These are phyloP conservation scores for Leishmania mexicana DNA, from an alignment of 208 protist genomes.

Conservation along the genomic window DNA sequence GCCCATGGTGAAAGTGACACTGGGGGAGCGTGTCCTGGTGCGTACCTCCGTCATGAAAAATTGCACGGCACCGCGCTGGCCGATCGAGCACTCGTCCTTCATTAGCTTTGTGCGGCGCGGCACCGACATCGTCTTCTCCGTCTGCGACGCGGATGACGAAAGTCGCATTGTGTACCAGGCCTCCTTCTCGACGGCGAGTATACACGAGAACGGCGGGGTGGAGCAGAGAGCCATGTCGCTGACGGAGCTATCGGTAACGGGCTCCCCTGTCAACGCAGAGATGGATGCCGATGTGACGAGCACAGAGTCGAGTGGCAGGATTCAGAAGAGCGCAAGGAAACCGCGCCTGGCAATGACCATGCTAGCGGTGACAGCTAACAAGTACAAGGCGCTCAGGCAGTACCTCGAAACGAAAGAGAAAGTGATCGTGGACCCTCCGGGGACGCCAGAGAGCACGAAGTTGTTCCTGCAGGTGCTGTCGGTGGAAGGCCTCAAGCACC, in stretches of 20 bases:
- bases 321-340: background rate
- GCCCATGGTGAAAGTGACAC: constrained; percentile 73
- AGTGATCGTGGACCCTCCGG: background rate
- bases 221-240: constrained; percentile 55
- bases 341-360: constrained; percentile 61
- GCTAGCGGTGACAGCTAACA: constrained; percentile 68
- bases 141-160: constrained; percentile 67
- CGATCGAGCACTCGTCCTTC: constrained; percentile 77
- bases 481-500: constrained; percentile 76
- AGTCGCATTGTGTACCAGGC: constrained; percentile 52
- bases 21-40: constrained; percentile 65
- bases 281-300: constrained; percentile 6
- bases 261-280: background rate
- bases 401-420: constrained; percentile 36
- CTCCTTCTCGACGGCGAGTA: constrained; percentile 39
- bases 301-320: background rate
- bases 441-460: constrained; percentile 15
- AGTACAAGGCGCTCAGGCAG: constrained; percentile 65
- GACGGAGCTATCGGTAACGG: background rate
- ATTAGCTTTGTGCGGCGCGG: constrained; percentile 78
- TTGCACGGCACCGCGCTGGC: constrained; percentile 46
- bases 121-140: constrained; percentile 53
- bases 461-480: constrained; percentile 72
- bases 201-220: constrained; percentile 74
- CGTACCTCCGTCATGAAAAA: constrained; percentile 60